Evolutionary conservation across 495 filamentous ascomycete species (phyloP), one percentile per base, ranked within the genome.

Genomic region (Cladorrhinum samala): DNA sequence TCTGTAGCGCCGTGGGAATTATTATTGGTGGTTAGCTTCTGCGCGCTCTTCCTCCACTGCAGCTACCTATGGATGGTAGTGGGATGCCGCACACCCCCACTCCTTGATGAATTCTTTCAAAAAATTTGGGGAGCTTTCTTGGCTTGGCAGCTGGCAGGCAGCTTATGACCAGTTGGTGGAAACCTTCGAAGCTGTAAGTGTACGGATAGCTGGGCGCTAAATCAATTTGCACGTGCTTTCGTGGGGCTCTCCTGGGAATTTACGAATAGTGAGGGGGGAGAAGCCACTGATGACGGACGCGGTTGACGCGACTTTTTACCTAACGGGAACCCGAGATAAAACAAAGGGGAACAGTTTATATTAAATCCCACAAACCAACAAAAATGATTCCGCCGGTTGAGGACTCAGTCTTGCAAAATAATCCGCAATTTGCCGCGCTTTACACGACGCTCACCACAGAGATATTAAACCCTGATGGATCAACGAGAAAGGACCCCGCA

Each of bases 301-400:
- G 2, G 17, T 13, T 14, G 48, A 47, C 54, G 42, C 48, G 54
- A 24, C 33, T 17, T 23, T n/a, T 6, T 2, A n/a, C 20, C 11
- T 3, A 18, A 47, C 16, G 5, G 11, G 23, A 37, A 16, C 27
- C 21, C 18, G 9, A 33, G 7, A 40, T 1, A 9, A 24, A 9
- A 18, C 20, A 37, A 7, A 37, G 14, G 7, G 30, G 14, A 18
- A 41, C 39, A n/a, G 16, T 41, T 41, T n/a, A 17, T 18, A 17
- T 18, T 41, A 11, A 17, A 16, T 16, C 24, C 3, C 3, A 47
- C 14, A 47, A 33, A 53, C 14, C 42, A 24, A 21, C 42, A 47
- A 75, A 53, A 30, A 88, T 88, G 85, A 68, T 87, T 2, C 83
- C 84, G 0, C 83, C 82, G 6, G 74, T 86, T 46, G 83, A 87